phyloP scores from a whole-genome alignment of 257 asterid species.

The Nicotiana obtusifolia region DNA sequence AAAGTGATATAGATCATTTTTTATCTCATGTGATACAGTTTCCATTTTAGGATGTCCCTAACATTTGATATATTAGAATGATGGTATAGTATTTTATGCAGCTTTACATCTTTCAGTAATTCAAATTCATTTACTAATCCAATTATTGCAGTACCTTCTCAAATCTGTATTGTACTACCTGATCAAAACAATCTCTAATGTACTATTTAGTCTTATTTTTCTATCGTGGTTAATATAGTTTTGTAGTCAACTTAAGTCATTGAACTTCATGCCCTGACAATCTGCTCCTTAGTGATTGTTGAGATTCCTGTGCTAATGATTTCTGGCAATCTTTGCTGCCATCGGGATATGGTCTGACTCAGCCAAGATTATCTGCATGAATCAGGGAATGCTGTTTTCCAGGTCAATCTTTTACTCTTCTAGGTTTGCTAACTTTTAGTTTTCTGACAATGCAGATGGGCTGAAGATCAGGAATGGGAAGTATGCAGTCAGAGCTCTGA shows the following conservation, averaged over 20 bases:
- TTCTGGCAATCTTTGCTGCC: background rate
- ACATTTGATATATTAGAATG: background rate
- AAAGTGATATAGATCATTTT: background rate
- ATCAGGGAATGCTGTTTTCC: background rate
- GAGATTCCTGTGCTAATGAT: background rate
- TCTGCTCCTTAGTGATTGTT: background rate
- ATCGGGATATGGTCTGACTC: background rate
- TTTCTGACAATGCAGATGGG: slow-evolving; percentile 54
- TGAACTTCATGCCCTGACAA: background rate
- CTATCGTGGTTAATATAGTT: background rate
- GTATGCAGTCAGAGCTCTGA: slow-evolving; percentile 56
- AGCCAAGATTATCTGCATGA: background rate
- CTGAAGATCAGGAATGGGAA: slow-evolving; percentile 70
- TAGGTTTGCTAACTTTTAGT: slow-evolving; percentile 8
- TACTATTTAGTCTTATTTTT: background rate
- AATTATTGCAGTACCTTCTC: background rate
- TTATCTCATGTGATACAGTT: background rate
- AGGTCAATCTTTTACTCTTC: slow-evolving; percentile 1
- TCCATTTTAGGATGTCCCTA: background rate
- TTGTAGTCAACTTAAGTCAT: background rate
- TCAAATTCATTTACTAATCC: background rate
- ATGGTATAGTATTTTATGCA: background rate
- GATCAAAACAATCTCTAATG: background rate
- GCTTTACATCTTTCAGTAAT: background rate
- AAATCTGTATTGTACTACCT: background rate